A percentile compares a stretch with the other conserved stretches of the same genome.
These are phyloP conservation scores for Stephania yunnanensis DNA, from an alignment of 164 flowering plant genomes.

Conservation along the genomic window DNA sequence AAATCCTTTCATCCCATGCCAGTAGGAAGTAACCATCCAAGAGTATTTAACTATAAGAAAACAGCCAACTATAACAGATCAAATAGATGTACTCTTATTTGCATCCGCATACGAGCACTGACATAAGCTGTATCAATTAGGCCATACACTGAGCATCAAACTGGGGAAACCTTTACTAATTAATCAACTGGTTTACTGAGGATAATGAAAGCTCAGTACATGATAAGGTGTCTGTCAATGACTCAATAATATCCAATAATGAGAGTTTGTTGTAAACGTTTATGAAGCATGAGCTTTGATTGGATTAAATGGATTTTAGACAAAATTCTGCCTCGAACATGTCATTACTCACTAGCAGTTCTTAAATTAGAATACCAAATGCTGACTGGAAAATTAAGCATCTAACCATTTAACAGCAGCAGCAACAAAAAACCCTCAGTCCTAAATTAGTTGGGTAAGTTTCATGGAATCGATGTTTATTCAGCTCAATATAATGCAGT, in stretches of 20 bases:
- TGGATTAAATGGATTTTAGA: not conserved
- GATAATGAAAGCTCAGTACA: not conserved
- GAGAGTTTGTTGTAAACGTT: no score
- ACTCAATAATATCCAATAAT: not conserved
- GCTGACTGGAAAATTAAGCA: no score
- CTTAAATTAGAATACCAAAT: no score
- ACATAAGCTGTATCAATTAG: not conserved
- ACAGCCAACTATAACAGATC: not conserved
- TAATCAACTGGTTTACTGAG: not conserved
- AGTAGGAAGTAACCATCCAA: not conserved
- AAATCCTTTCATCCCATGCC: no score
- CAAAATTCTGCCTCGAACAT: no score
- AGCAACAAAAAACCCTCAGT: no score
- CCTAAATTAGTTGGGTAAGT: no score
- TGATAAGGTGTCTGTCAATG: not conserved
- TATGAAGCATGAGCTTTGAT: not conserved
- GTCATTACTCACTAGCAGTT: no score
- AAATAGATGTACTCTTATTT: not conserved
- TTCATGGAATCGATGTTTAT: no score
- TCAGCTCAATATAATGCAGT: no score
- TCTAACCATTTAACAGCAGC: no score
- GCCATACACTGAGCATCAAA: not conserved
- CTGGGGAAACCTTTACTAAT: not conserved
- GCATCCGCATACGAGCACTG: not conserved
- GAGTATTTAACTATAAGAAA: not conserved